These are phyloP conservation scores for Botrytis medusae DNA, from an alignment of 2,329 filamentous ascomycete genomes.

Conservation along the genomic window DNA sequence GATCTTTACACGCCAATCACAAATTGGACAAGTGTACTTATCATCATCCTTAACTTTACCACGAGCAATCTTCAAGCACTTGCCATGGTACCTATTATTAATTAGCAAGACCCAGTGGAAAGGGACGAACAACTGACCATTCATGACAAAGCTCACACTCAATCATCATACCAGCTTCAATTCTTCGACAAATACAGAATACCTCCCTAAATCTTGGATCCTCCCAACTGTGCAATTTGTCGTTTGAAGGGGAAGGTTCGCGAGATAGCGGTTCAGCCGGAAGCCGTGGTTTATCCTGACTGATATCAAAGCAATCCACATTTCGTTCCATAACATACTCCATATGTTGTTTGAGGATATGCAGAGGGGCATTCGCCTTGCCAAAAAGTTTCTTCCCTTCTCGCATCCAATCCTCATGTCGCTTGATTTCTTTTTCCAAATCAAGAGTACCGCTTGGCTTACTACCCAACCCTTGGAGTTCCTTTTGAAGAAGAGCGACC, in stretches of 20 bases:
- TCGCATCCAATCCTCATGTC: conserved; percentile 98
- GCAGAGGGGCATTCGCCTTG: conserved; percentile 93
- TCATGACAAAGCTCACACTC: conserved; percentile 98
- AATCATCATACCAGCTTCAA: conserved; percentile 99
- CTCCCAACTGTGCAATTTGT: conserved; percentile 56
- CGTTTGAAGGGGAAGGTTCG: conserved; percentile 64
- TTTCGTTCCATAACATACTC: conserved; percentile 90
- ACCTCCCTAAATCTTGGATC: conserved; percentile 71
- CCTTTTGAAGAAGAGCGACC: conserved; percentile 56
- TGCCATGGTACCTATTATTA: conserved; percentile 80
- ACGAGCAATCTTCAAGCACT: conserved; percentile 94
- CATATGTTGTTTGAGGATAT: conserved; percentile 94
- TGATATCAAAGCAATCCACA: conserved; percentile 84
- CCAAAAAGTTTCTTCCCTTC: conserved; percentile 97
- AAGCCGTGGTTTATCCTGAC: conserved; percentile 77
- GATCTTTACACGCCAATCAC: conserved; percentile 95
- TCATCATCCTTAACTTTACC: conserved; percentile 98
- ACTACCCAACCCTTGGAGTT: conserved; percentile 83
- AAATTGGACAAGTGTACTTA: conserved; percentile 97
- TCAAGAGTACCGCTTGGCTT: conserved; percentile 90
- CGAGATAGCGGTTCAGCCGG: conserved; percentile 91
- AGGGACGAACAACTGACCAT: conserved; percentile 61
- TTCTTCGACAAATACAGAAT: conserved; percentile 92
- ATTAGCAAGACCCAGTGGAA: conserved; percentile 23
- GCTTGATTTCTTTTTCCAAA: conserved; percentile 88